Base-by-base conservation (phyloP, 495 filamentous ascomycete genomes). In the Cetradonia linearis region DNA sequence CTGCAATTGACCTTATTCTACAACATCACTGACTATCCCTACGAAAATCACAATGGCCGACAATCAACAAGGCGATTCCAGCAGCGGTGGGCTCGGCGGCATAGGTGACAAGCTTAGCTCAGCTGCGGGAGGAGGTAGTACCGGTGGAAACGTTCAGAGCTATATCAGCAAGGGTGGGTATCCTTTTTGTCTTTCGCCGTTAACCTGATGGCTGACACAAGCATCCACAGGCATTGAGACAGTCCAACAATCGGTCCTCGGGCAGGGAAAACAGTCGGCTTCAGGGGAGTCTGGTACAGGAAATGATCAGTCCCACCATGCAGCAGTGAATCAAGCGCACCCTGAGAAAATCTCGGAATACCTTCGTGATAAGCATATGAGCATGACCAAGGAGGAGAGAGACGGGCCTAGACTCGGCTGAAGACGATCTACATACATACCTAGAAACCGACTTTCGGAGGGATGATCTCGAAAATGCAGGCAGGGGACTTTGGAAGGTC, bases 31-130 rank as follows among this genome's bases (percentile, higher is more conserved):
- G 30, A 16, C 20, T 2, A 36, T 54, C 7, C 4, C 30, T 54
- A 54, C 30, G 9, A 34, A 54, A 14, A 34, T 54, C 30, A 23
- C 50, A 10, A 54, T 54, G 50, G 31, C 50, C 1, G 33, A 54
- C 18, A 54, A 40, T 36, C 63, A 62, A 48, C 20, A 36, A 31
- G 42, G 2, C 33, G 55, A 59, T 16, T 55, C 56, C 46, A 49
- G 37, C 23, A 44, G 47, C 25, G 64, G 60, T 33, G 55, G 53
- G 20, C 37, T 53, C 5, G 60, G 34, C 33, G 60, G 60, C 33
- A 58, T 58, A 34, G 55, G 54, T 13, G 55, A 62, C 56, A 66
- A 63, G 56, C 34, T 67, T 16, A 66, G 56, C 42, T 23, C 49
- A 25, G 64, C 53, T 31, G 65, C 60, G 6, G 60, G 46, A 4